phyloP scores from a whole-genome alignment of 73 alveolate genomes.

The Durusdinium trenchii region DNA sequence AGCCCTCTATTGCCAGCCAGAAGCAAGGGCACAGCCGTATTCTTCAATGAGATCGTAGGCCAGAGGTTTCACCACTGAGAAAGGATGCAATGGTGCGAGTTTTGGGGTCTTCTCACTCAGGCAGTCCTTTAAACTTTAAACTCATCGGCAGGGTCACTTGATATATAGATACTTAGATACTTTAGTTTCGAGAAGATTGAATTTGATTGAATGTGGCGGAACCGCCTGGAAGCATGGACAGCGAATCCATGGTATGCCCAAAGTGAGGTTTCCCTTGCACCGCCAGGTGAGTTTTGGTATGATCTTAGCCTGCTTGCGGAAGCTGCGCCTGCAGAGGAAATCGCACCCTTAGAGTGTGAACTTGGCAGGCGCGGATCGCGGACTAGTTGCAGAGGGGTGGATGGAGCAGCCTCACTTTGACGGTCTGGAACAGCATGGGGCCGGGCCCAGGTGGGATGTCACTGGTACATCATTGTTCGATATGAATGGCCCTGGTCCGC shows the following conservation, averaged over 20 bases:
- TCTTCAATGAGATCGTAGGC: conserved; percentile 94
- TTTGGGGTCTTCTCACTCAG: too few relatives aligned
- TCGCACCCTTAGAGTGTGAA: conserved; percentile 98
- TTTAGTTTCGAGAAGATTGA: not conserved
- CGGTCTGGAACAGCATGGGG: not conserved
- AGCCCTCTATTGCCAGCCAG: conserved; percentile 91
- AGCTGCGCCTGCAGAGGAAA: conserved; percentile 98
- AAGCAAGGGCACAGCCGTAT: conserved; percentile 89
- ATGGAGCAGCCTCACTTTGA: not conserved
- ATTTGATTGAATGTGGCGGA: not conserved
- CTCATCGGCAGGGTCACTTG: too few relatives aligned
- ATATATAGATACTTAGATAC: not conserved
- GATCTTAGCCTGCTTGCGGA: conserved; percentile 98
- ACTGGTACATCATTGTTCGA: not conserved
- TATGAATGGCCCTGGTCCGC: too few relatives aligned
- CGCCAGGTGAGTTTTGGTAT: conserved; percentile 99
- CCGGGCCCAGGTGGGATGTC: not conserved
- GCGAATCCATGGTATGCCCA: conserved; percentile 96
- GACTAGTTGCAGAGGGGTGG: not conserved
- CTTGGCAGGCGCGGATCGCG: conserved; percentile 97
- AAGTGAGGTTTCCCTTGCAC: too few relatives aligned
- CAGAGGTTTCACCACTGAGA: too few relatives aligned
- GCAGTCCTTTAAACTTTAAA: too few relatives aligned
- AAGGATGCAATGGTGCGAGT: too few relatives aligned
- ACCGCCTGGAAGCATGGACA: not conserved